These are phyloP conservation scores for Beverwykella pulmonaria DNA, from an alignment of 495 filamentous ascomycete species.

Conservation along the genomic window DNA sequence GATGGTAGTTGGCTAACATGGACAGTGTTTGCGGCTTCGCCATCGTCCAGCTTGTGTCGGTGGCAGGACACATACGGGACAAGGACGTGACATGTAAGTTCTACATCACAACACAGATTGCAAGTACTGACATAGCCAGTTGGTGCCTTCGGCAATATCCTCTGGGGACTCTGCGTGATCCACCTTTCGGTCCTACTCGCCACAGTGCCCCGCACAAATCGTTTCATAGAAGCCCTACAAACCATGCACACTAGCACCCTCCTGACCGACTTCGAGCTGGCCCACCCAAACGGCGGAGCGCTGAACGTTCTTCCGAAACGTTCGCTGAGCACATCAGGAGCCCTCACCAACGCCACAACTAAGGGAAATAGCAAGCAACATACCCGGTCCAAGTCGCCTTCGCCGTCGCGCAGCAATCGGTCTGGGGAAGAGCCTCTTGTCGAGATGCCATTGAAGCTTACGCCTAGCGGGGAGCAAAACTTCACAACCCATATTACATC, in stretches of 20 bases:
- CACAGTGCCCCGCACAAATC: conserved; percentile 30
- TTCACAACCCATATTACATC: conserved; percentile 16
- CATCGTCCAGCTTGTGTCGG: conserved; percentile 2
- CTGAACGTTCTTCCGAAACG: neutral
- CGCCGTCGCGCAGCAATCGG: conserved; percentile 8
- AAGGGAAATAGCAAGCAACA: neutral
- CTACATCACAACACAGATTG: neutral
- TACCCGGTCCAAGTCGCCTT: neutral
- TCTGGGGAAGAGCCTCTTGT: conserved; percentile 16
- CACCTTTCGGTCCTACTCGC: conserved; percentile 27
- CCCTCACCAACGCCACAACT: neutral
- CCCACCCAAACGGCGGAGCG: conserved; percentile 14
- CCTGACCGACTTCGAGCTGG: conserved; percentile 30
- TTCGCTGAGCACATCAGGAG: neutral
- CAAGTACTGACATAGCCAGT: conserved; percentile 1
- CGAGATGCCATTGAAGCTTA: conserved; percentile 6
- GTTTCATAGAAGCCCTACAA: conserved; percentile 24
- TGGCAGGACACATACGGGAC: neutral
- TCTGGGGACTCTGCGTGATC: conserved; percentile 12
- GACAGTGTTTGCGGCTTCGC: conserved; percentile 13
- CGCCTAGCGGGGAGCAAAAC: conserved; percentile 14
- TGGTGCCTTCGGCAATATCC: neutral
- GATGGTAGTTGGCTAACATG: neutral
- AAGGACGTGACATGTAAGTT: conserved; percentile 15
- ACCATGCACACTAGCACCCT: conserved; percentile 10